Evolutionary conservation across 176 grass and related monocot genomes (phyloP).

Genomic region (Musa troglodytarum): DNA sequence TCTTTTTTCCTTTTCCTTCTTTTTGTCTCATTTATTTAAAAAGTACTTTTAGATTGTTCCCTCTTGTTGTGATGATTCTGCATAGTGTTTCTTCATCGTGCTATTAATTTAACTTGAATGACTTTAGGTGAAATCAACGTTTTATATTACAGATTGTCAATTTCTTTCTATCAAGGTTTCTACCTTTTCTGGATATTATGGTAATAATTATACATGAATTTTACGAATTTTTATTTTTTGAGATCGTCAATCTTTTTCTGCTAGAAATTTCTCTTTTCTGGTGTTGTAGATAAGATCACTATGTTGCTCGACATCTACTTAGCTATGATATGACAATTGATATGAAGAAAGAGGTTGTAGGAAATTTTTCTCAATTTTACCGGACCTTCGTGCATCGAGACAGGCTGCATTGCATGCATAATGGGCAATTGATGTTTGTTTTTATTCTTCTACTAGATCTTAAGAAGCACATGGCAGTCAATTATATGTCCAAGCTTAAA

Average conservation of each 20-base stretch:
- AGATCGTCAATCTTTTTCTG: too few relatives aligned
- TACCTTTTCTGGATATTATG: too few relatives aligned
- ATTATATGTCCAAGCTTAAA: not conserved
- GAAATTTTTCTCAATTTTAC: not conserved
- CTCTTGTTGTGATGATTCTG: not conserved
- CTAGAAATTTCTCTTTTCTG: not conserved
- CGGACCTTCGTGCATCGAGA: too few relatives aligned
- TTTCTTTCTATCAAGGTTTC: too few relatives aligned
- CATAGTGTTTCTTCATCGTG: not conserved
- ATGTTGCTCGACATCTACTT: not conserved
- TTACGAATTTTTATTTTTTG: too few relatives aligned
- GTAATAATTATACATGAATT: too few relatives aligned
- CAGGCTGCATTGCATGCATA: too few relatives aligned
- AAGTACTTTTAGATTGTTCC: not conserved
- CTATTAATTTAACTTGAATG: not conserved
- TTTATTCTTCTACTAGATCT: too few relatives aligned
- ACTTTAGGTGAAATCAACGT: not conserved
- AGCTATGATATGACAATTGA: not conserved
- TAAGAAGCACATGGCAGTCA: not conserved
- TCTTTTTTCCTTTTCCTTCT: not conserved
- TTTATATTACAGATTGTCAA: too few relatives aligned
- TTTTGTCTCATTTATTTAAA: not conserved
- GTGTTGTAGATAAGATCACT: not conserved
- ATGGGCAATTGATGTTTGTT: too few relatives aligned
- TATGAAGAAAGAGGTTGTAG: not conserved